Base-by-base conservation (phyloP, 2,329 filamentous ascomycete species). In the Nigrograna mackinnonii region DNA sequence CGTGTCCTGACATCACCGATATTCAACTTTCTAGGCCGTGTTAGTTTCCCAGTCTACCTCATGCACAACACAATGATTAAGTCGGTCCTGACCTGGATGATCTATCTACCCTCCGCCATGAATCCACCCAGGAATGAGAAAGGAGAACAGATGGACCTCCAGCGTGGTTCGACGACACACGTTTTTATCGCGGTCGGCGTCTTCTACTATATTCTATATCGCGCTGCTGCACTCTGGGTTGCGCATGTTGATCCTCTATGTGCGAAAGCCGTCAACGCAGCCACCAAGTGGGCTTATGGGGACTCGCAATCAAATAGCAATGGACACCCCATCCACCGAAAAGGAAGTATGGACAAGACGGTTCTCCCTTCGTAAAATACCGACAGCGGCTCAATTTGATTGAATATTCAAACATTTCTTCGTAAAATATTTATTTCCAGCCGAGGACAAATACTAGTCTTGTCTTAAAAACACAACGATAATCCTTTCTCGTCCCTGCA, bases 11-110 rank as follows among this genome's bases (percentile, higher is more conserved):
- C 79, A 4, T 76, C 75, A 44, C 75, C 74, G 22, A 72, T 75
- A 41, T 75, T 85, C 32, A 72, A 82, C 33, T 85, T 81, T 76
- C 75, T 85, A 11, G 83, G 83, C 33, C 79, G 79, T 55, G 78
- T 84, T 66, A 82, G 79, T 33, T 85, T 85, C 54, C 80, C 82
- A 1, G 79, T 86, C 12, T 85, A 85, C 54, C 73, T 86, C 5
- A 66, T 85, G 16, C 83, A 86, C 62, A 83, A 82, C 31, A 76
- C 78, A 1, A 70, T 85, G 21, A 75, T 85, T 52, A 78, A 82
- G 43, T 79, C 76, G 18, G 62, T 84, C 6, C 69, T 85, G 12
- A 77, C 79, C 19, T 85, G 80, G 79, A 74, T 85, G 70, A 66
- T 83, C 11, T 85, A 68, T 42, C 57, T 68, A 3, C 64, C 64